These are phyloP conservation scores for Gossypium stocksii DNA, from an alignment of 345 rosid species.

Conservation along the genomic window DNA sequence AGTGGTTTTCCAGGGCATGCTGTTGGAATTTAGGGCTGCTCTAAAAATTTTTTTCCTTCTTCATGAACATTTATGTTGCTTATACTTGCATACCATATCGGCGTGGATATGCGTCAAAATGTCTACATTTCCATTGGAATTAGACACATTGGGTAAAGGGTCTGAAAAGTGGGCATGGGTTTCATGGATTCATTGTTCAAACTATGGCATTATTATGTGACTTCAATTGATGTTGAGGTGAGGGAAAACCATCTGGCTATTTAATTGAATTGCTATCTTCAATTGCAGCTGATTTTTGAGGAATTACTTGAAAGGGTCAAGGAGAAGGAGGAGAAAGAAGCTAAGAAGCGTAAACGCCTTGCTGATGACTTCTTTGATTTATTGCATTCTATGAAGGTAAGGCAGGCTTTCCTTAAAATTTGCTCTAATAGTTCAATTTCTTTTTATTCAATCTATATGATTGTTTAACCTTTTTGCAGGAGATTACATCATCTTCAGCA, in stretches of 20 bases:
- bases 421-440: slow-evolving; percentile 9
- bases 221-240: not conserved
- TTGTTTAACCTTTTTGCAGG: slow-evolving; percentile 41
- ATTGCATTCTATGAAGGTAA: slow-evolving; percentile 7
- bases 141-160: not conserved
- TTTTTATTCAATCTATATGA: slow-evolving; percentile 22
- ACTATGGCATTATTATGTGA: not conserved
- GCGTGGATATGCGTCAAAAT: not conserved
- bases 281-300: slow-evolving; percentile 62
- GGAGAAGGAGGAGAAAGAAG: slow-evolving; percentile 92
- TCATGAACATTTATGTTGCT: not conserved
- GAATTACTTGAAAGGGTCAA: slow-evolving; percentile 76
- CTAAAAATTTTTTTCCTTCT: not conserved
- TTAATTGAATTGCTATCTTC: slow-evolving; percentile 17
- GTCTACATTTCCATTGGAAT: not conserved
- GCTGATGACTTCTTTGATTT: slow-evolving; percentile 18
- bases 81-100: not conserved
- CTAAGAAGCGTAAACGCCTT: slow-evolving; percentile 68
- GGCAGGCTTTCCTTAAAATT: not conserved
- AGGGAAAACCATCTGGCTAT: slow-evolving; percentile 1
- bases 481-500: slow-evolving; percentile 64
- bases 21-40: not conserved
- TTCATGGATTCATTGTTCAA: not conserved
- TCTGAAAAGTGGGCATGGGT: slow-evolving; percentile 3
- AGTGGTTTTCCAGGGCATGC: not conserved